Evolutionary conservation across 1,139 yeast species (phyloP).

Genomic region (Entelexis paramagnoliae): DNA sequence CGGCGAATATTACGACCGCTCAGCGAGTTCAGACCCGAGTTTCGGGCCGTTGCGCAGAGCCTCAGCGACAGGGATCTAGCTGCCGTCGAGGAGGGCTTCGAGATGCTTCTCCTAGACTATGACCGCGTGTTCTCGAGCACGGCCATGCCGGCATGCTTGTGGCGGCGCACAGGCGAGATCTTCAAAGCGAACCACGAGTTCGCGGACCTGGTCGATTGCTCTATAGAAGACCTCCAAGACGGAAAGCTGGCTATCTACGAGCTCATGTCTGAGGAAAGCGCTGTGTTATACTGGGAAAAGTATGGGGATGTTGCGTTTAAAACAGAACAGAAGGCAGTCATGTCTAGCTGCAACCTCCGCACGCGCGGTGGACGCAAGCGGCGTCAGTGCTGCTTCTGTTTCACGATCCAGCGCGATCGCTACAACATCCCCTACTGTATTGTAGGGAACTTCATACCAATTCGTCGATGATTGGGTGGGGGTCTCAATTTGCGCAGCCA

Average conservation of each 20-base stretch:
- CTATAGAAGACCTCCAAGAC: slow-evolving; percentile 5
- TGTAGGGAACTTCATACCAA: slow-evolving; percentile 3
- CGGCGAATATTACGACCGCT: neutral
- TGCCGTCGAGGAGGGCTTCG: slow-evolving; percentile 2
- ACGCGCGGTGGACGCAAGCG: slow-evolving; percentile 4
- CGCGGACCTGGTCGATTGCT: slow-evolving; percentile 3
- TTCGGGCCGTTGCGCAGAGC: neutral
- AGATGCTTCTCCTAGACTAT: slow-evolving; percentile 1
- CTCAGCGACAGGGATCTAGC: slow-evolving; percentile 2
- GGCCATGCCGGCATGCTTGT: slow-evolving; percentile 6
- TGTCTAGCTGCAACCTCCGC: slow-evolving; percentile 2
- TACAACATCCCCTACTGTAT: slow-evolving; percentile 2
- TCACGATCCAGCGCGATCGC: slow-evolving; percentile 5
- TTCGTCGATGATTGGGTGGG: neutral
- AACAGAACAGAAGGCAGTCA: slow-evolving; percentile 2
- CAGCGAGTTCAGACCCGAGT: slow-evolving; percentile 1
- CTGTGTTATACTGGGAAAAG: slow-evolving; percentile 6
- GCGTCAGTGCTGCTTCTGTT: slow-evolving; percentile 6
- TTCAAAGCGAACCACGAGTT: slow-evolving; percentile 3
- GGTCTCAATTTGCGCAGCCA: neutral
- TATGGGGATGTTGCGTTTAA: slow-evolving; percentile 6
- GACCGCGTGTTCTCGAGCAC: slow-evolving; percentile 6
- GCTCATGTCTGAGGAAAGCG: slow-evolving; percentile 6
- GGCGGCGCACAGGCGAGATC: slow-evolving; percentile 7
- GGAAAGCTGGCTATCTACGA: slow-evolving; percentile 5